A percentile compares a stretch with the other conserved stretches of the same genome.
These are phyloP conservation scores for Dactylis glomerata DNA, from an alignment of 176 grass and related monocot species.

Conservation along the genomic window DNA sequence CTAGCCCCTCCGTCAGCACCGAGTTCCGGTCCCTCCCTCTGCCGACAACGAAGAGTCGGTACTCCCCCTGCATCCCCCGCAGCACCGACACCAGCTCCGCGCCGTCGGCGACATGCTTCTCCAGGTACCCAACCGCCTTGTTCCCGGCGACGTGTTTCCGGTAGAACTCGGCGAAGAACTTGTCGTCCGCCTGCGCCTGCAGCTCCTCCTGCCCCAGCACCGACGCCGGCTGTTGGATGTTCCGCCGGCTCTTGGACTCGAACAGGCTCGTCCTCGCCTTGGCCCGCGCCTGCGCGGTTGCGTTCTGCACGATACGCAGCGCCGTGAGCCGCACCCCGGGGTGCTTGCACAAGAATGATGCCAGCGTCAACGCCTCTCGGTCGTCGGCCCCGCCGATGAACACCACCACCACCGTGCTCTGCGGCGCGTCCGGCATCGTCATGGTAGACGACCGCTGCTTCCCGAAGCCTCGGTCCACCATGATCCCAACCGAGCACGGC, in stretches of 20 bases:
- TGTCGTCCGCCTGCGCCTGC: constrained; percentile 67
- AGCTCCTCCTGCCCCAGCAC: constrained; percentile 36
- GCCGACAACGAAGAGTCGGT: constrained; percentile 61
- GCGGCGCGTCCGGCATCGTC: not conserved
- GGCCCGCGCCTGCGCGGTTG: constrained; percentile 20
- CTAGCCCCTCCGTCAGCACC: constrained; percentile 60
- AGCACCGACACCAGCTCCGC: constrained; percentile 60
- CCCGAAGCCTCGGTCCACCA: constrained; percentile 56
- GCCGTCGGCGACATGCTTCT: constrained; percentile 71
- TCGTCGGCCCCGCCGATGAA: constrained; percentile 82
- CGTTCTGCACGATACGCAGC: constrained; percentile 59
- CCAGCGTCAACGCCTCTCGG: constrained; percentile 69
- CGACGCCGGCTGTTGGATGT: not conserved
- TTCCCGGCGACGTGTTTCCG: constrained; percentile 41
- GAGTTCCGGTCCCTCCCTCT: constrained; percentile 46
- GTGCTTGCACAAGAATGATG: constrained; percentile 43
- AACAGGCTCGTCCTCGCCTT: constrained; percentile 35
- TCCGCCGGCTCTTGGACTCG: constrained; percentile 23
- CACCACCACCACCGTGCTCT: constrained; percentile 45
- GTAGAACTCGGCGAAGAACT: constrained; percentile 78
- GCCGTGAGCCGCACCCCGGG: constrained; percentile 48
- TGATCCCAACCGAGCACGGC: constrained; percentile 63
- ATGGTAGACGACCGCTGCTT: not conserved
- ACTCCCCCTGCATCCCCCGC: constrained; percentile 45
- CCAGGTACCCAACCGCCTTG: constrained; percentile 51